Conservation (phyloP, 306 rosid species). For the Abrus precatorius region DNA sequence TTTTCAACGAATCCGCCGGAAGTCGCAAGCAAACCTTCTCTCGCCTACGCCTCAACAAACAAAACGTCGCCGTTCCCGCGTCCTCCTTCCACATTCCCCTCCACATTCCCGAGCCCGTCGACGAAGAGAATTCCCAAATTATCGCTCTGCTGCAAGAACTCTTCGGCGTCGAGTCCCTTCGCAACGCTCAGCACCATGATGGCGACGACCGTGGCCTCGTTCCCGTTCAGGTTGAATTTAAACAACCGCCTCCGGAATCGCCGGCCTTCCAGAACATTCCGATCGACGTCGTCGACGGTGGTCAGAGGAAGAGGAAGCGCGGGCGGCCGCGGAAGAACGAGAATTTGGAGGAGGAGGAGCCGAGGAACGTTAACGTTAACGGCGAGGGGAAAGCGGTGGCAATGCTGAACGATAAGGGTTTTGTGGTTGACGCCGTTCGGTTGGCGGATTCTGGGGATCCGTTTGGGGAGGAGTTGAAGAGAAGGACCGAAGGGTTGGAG, state of each 20-base stretch:
- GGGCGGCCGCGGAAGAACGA: slow-evolving; percentile 77
- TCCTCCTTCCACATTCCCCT: slow-evolving; percentile 46
- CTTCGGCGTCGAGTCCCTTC: slow-evolving; percentile 63
- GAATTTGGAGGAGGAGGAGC: background rate
- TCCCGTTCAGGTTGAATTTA: slow-evolving; percentile 49
- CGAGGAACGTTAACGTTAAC: background rate
- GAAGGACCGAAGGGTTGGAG: slow-evolving; percentile 70
- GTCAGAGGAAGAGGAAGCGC: slow-evolving; percentile 67
- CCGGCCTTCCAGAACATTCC: slow-evolving; percentile 35
- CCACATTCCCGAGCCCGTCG: slow-evolving; percentile 52
- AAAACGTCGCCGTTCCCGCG: slow-evolving; percentile 8
- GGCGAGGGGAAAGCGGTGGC: background rate
- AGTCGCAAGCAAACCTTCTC: slow-evolving; percentile 94
- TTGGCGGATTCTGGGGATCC: slow-evolving; percentile 61
- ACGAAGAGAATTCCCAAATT: slow-evolving; percentile 60
- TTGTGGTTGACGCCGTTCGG: slow-evolving; percentile 48
- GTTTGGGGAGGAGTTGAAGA: slow-evolving; percentile 64
- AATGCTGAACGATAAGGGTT: slow-evolving; percentile 42
- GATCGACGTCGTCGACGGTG: slow-evolving; percentile 13
- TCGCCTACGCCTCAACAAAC: slow-evolving; percentile 73
- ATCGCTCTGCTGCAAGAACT: slow-evolving; percentile 60
- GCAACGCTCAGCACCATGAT: slow-evolving; percentile 9
- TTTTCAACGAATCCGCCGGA: slow-evolving; percentile 92
- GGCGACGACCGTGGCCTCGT: slow-evolving; percentile 44
- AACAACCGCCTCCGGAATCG: slow-evolving; percentile 29